Conservation (phyloP, 139 green algal genomes). For the Prasinococcaceae sp. region DNA sequence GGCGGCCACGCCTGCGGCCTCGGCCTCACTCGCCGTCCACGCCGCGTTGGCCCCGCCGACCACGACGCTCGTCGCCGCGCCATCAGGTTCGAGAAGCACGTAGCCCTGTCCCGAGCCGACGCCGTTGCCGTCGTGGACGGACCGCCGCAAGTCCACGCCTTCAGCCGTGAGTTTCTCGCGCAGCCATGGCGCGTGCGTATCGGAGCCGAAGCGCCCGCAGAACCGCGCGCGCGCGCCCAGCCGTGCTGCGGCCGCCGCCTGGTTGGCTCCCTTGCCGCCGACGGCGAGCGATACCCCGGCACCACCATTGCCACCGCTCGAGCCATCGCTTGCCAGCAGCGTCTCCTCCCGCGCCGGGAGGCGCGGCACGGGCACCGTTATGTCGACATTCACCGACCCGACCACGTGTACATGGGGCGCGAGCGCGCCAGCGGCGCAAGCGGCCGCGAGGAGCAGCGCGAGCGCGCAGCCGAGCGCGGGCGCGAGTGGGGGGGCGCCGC, state of each 20-base stretch:
- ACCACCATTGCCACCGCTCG: no score
- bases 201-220: conserved; percentile 30
- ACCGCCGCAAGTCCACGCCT: conserved; percentile 29
- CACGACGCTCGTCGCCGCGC: conserved; percentile 36
- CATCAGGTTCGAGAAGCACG: conserved; percentile 41
- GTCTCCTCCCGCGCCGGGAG: background rate
- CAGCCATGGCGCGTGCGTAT: conserved; percentile 21
- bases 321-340: no score
- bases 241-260: conserved; percentile 35
- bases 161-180: conserved; percentile 21
- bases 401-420: no score
- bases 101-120: conserved; percentile 28
- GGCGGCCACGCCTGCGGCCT: no score
- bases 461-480: no score
- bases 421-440: no score
- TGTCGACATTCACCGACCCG: conserved; percentile 10
- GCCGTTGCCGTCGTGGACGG: background rate
- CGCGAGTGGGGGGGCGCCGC: no score
- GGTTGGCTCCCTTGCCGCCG: conserved; percentile 36
- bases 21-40: no score
- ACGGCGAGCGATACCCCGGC: no score
- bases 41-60: conserved; percentile 38
- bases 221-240: conserved; percentile 13
- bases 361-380: background rate
- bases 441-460: no score